Evolutionary conservation across 176 grass and related monocot species (phyloP).

Genomic region (Hyparrhenia diplandra): DNA sequence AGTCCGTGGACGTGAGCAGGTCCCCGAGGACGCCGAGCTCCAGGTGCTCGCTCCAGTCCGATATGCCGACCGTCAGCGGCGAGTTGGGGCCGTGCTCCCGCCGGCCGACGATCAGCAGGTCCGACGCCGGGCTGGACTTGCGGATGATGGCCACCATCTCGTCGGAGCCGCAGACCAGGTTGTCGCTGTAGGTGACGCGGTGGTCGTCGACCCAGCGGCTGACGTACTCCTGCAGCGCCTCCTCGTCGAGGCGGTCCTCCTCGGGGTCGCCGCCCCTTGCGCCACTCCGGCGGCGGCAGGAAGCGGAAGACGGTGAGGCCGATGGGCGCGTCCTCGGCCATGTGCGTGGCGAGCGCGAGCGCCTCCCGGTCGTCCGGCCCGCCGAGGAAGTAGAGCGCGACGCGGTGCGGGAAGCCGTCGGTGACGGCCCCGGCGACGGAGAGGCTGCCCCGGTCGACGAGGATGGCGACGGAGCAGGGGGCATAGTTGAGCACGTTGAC

Average conservation of each 20-base stretch:
- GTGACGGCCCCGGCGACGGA: not conserved
- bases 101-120: conserved; percentile 69
- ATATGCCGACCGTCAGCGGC: conserved; percentile 59
- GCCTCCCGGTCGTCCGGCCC: conserved; percentile 82
- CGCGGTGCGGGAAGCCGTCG: conserved; percentile 22
- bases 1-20: conserved; percentile 68
- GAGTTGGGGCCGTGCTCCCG: conserved; percentile 43
- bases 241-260: conserved; percentile 55
- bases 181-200: conserved; percentile 50
- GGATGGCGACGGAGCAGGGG: conserved; percentile 78
- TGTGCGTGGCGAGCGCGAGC: conserved; percentile 55
- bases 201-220: conserved; percentile 36
- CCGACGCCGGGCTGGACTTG: conserved; percentile 32
- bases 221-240: conserved; percentile 38
- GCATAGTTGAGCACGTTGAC: conserved; percentile 57
- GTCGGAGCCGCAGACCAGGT: conserved; percentile 44
- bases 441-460: conserved; percentile 53
- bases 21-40: conserved; percentile 82
- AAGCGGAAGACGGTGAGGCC: conserved; percentile 55
- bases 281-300: conserved; percentile 35
- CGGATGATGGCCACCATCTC: conserved; percentile 56
- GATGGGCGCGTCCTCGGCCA: conserved; percentile 56
- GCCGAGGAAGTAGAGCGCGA: conserved; percentile 82
- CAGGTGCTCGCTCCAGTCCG: conserved; percentile 78
- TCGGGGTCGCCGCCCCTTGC: not conserved